Base-by-base conservation (phyloP, 139 green algal species). In the Limnomonas spitsbergensis region DNA sequence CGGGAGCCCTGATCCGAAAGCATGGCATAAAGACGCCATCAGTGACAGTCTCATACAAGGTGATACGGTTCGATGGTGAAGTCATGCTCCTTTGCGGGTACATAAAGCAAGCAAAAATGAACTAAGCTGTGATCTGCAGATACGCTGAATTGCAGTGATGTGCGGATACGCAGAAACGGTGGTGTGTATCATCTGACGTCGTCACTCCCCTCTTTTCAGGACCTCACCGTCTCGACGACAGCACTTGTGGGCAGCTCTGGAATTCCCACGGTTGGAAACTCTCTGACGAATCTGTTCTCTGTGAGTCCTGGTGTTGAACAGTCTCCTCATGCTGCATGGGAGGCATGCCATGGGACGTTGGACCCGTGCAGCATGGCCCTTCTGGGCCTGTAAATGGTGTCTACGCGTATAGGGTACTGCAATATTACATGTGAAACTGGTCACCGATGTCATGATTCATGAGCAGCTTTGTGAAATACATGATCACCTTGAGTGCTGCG, bases 221-320 rank as follows among this genome's bases (percentile, higher is more conserved):
- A 86, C 32, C 69, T 95, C 26, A 83, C 75, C 0, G 82, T 94
- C 6, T 83, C 87, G 37, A 90, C 90, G 1, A 85, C 90, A 40
- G 91, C 91, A 1, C 47, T 93, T 34, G 81, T 95, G 27, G 92
- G 90, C 1, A 75, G 69, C 24, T 81, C 76, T 6, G 78, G 73
- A 37, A 86, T 88, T 27, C 81, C 88, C 35, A 89, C 83, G 24
- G 83, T 95, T 29, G 80, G 69, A 37, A 92, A 88, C 76, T 78
- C 86, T 35, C 53, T 67, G 0, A 54, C 80, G 27, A 69, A 70
- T 3, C n/a, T n/a, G n/a, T n/a, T n/a, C n/a, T n/a, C n/a, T n/a
- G n/a, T n/a, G n/a, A 29, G 47, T 14, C 47, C 20, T 61, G 20
- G 14, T 61, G 47, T 20, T 61, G 47, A 20, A 29, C 14, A 61